A percentile compares a stretch with the other conserved stretches of the same genome.
These are phyloP conservation scores for Gnomoniopsis smithogilvyi DNA, from an alignment of 2,329 filamentous ascomycete genomes.

Conservation along the genomic window DNA sequence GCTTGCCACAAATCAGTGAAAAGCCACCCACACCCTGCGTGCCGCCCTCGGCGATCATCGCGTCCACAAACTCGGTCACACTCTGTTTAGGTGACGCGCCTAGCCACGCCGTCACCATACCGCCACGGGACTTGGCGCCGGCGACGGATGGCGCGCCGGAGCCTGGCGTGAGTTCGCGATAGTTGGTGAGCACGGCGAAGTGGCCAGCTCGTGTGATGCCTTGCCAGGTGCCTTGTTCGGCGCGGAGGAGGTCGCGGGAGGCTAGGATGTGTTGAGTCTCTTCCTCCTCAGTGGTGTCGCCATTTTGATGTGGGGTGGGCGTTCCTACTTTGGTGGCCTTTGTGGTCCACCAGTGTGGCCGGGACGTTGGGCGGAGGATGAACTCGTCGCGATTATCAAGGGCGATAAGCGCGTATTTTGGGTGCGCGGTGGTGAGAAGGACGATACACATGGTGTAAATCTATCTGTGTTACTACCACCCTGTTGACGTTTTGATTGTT, in stretches of 20 bases:
- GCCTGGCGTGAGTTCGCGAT: slow-evolving; percentile 51
- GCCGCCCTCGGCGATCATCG: slow-evolving; percentile 48
- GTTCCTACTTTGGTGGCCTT: slow-evolving; percentile 23
- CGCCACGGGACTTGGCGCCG: slow-evolving; percentile 56
- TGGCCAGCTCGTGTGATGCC: slow-evolving; percentile 58
- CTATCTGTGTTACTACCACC: background rate
- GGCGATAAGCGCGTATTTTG: slow-evolving; percentile 70
- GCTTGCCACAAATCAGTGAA: slow-evolving; percentile 62
- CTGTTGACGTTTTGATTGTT: background rate
- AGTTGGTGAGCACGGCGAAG: slow-evolving; percentile 65
- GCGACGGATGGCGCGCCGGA: slow-evolving; percentile 51
- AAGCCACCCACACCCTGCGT: slow-evolving; percentile 64
- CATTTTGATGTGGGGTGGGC: slow-evolving; percentile 14
- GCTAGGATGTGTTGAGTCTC: slow-evolving; percentile 47
- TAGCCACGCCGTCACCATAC: slow-evolving; percentile 63
- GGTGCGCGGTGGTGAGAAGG: slow-evolving; percentile 71
- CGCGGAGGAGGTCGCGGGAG: slow-evolving; percentile 58
- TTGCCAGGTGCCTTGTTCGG: slow-evolving; percentile 64
- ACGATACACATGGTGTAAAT: slow-evolving; percentile 70
- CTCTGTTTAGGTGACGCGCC: slow-evolving; percentile 44
- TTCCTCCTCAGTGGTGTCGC: slow-evolving; percentile 2
- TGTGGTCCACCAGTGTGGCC: slow-evolving; percentile 61
- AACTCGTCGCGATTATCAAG: slow-evolving; percentile 78
- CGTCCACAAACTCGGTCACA: slow-evolving; percentile 47
- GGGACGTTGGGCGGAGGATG: slow-evolving; percentile 60